Evolutionary conservation across 257 asterid species (phyloP).

Genomic region (Petrea volubilis): DNA sequence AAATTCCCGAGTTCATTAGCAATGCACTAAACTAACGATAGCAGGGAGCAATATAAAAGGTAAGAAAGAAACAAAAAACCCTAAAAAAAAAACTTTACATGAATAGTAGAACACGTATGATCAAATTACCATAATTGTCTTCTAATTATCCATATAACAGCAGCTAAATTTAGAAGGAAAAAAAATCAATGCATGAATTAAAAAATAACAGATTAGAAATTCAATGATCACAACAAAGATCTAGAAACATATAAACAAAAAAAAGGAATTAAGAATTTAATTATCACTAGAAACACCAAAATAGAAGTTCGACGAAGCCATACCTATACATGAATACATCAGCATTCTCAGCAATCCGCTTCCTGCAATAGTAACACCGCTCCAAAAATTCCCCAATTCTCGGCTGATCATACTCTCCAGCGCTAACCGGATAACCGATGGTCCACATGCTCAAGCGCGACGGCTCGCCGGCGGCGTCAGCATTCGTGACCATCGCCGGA

Average conservation of each 20-base stretch:
- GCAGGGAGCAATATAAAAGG: neutral
- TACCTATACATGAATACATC: slow-evolving; percentile 62
- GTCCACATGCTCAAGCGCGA: slow-evolving; percentile 15
- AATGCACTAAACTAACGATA: neutral
- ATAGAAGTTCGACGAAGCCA: neutral
- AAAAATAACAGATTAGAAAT: neutral
- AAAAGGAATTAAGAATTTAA: too few relatives aligned
- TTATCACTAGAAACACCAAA: too few relatives aligned
- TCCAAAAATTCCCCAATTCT: slow-evolving; percentile 41
- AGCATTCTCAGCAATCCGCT: slow-evolving; percentile 25
- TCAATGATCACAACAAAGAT: neutral
- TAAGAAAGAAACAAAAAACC: neutral
- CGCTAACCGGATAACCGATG: slow-evolving; percentile 19
- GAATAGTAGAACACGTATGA: neutral
- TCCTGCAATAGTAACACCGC: slow-evolving; percentile 40
- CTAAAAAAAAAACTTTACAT: neutral
- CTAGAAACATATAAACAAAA: too few relatives aligned
- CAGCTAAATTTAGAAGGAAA: neutral
- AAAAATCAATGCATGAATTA: neutral
- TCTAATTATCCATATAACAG: too few relatives aligned
- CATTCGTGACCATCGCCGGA: neutral
- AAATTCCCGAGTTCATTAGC: neutral
- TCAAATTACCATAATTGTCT: too few relatives aligned
- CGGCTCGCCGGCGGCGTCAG: slow-evolving; percentile 16
- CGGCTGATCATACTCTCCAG: neutral